Base-by-base conservation (phyloP, 1,284 basidiomycete species). In the Ganoderma sinense region DNA sequence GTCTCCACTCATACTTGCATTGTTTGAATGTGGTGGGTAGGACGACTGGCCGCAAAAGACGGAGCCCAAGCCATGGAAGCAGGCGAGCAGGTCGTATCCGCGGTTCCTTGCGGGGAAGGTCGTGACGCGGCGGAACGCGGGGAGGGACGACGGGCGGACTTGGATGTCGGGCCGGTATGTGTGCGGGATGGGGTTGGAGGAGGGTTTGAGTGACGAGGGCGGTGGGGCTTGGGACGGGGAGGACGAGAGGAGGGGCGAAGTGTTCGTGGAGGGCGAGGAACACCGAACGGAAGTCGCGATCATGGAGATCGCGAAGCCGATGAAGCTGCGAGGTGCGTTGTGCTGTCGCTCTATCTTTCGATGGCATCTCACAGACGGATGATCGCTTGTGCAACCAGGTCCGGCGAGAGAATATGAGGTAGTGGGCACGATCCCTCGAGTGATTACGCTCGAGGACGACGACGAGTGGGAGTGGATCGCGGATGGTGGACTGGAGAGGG, bases 291-390 rank as follows among this genome's bases (percentile, higher is more conserved):
- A 73, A 62, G 68, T 73, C 20, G 36, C 18, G 6, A 62, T 73
- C 8, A 36, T 73, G 66, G 72, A 73, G 62, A 71, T 73, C 23
- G 72, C 72, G 56, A 69, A 67, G 65, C 66, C 68, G 40, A 67
- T 67, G 55, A 73, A 71, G 55, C 53, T 45, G 39, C 70, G 65
- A 70, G 68, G 72, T 68, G 18, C 0, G 72, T 10, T 20, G 10
- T 20, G 48, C 7, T 33, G 20, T 8, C 20, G 6, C 5, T 29
- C 2, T 18, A 10, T 31, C n/a, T 16, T 18, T 16, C 4, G 53
- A 13, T 11, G 8, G 23, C 1, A 14, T 0, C 23, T 16, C 23
- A 29, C 3, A 2, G 23, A n/a, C 8, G 1, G 31, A 10, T 40
- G 48, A 31, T 23, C 2, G 41, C 14, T 45, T 53, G 33, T 13